These are phyloP conservation scores for Beauveria asiatica DNA, from an alignment of 2,329 filamentous ascomycete species.

Conservation along the genomic window DNA sequence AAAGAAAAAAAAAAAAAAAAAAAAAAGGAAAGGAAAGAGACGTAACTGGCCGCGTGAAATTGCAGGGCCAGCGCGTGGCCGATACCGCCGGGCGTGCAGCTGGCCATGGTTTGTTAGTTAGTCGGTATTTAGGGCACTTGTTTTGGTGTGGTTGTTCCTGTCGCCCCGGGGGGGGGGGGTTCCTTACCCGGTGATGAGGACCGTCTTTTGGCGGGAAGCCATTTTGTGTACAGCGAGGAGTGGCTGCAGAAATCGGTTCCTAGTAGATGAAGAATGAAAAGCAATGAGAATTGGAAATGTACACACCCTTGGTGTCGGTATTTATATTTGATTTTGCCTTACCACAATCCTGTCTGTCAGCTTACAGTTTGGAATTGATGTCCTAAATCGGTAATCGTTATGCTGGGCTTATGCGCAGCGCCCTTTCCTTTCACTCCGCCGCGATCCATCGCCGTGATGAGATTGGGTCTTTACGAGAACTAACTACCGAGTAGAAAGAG, in stretches of 20 bases:
- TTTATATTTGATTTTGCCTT: not conserved
- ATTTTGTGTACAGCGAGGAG: not conserved
- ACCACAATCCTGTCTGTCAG: not conserved
- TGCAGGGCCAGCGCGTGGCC: conserved; percentile 38
- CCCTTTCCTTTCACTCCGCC: no score
- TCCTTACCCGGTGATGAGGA: not conserved
- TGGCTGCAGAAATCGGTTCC: no score
- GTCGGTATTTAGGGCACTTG: not conserved
- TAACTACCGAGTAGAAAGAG: no score
- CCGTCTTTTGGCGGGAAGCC: not conserved
- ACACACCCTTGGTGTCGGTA: not conserved
- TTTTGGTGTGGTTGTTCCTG: no score
- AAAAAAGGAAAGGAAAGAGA: not conserved
- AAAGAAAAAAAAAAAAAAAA: not conserved
- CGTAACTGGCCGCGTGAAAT: conserved; percentile 26
- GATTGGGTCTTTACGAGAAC: not conserved
- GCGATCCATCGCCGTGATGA: not conserved
- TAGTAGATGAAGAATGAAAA: not conserved
- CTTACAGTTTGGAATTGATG: not conserved
- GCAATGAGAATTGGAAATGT: no score
- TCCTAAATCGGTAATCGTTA: not conserved
- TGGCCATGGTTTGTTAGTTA: not conserved
- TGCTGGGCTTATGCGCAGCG: not conserved
- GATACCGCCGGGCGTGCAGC: conserved; percentile 31
- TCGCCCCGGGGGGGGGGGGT: no score